Evolutionary conservation across 2,329 filamentous ascomycete genomes (phyloP).

Genomic region (Trichophyton verrucosum): DNA sequence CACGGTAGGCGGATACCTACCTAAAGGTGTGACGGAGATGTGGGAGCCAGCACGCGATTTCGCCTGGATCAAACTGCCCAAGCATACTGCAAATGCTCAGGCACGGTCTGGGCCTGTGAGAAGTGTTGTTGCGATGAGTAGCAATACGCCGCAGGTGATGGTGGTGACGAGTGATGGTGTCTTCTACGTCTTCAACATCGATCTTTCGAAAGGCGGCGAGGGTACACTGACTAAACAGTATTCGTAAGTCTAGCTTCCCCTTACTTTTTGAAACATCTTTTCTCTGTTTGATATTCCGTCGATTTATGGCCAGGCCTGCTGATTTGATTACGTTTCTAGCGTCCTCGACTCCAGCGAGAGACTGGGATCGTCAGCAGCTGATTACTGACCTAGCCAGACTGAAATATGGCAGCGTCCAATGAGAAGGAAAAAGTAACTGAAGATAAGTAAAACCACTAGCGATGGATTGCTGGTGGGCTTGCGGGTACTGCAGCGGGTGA

Average conservation of each 20-base stretch:
- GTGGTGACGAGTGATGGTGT: constrained; percentile 91
- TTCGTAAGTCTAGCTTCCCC: constrained; percentile 52
- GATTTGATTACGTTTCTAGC: constrained; percentile 15
- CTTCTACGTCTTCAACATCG: constrained; percentile 91
- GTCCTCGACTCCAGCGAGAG: constrained; percentile 35
- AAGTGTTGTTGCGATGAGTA: constrained; percentile 96
- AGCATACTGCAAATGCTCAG: constrained; percentile 31
- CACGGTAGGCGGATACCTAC: constrained; percentile 81
- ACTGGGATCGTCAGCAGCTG: constrained; percentile 19
- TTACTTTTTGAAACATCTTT: neutral
- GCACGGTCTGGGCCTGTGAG: constrained; percentile 46
- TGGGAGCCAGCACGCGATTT: constrained; percentile 95
- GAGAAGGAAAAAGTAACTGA: neutral
- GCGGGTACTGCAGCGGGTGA: neutral
- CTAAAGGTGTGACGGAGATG: constrained; percentile 89
- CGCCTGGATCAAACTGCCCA: constrained; percentile 88
- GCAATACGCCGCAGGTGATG: constrained; percentile 90
- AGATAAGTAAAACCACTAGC: neutral
- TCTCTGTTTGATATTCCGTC: neutral
- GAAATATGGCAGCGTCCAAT: neutral
- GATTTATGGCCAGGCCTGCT: neutral
- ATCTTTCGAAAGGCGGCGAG: constrained; percentile 88
- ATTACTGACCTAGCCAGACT: neutral
- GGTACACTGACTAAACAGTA: constrained; percentile 84
- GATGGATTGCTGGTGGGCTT: neutral